Base-by-base conservation (phyloP, 148 eudicot genomes). In the Heliamphora exappendiculata region DNA sequence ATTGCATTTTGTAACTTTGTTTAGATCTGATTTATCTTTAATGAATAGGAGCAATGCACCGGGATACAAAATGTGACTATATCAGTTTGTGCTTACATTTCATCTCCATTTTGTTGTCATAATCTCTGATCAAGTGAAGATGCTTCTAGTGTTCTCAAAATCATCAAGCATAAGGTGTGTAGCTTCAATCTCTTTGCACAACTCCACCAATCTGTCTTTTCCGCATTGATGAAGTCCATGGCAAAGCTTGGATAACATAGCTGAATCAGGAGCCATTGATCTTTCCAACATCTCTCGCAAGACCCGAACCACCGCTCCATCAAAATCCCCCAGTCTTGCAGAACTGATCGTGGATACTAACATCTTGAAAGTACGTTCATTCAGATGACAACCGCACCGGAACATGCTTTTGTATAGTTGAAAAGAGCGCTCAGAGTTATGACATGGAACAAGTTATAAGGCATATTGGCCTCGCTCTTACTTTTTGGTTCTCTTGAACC, bases 381-480 rank as follows among this genome's bases (percentile, higher is more conserved):
- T 82, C 8, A 95, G 96, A 79, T 83, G 83, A 83, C 86, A 87
- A 47, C 90, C 88, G 45, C 80, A 87, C 78, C 82, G 77, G 65
- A 88, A 78, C 96, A 92, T 92, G 78, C 88, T 88, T 75, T 69
- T 88, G 65, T 89, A 94, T 11, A 94, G 58, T 45, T 89, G 89
- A 81, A 89, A 85, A 28, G 92, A 97, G 34, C 93, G 90, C 45
- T 87, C 97, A 5, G 93, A 79, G 73, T 94, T 90, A n/a, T n/a
- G n/a, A n/a, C n/a, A n/a, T n/a, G n/a, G n/a, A n/a, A n/a, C n/a
- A n/a, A n/a, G n/a, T n/a, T n/a, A n/a, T n/a, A n/a, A n/a, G n/a
- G n/a, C n/a, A n/a, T n/a, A n/a, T n/a, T n/a, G n/a, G n/a, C n/a
- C n/a, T n/a, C n/a, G n/a, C n/a, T n/a, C n/a, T n/a, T n/a, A n/a